These are phyloP conservation scores for Hymenoscyphus fructigenus DNA, from an alignment of 2,329 filamentous ascomycete genomes.

Conservation along the genomic window DNA sequence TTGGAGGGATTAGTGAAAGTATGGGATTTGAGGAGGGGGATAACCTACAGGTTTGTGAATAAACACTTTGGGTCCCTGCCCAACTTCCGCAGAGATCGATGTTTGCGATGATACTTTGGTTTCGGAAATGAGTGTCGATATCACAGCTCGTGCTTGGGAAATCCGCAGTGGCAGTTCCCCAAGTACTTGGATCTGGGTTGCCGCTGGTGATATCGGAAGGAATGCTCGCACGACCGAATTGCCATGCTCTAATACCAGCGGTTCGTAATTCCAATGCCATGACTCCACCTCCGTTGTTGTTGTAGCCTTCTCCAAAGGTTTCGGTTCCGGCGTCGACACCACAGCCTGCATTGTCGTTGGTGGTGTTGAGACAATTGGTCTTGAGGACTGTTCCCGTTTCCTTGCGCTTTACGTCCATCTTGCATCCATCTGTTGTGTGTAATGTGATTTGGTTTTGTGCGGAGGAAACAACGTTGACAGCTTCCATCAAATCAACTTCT, in stretches of 20 bases:
- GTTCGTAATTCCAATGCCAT: conserved; percentile 49
- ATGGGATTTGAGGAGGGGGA: neutral
- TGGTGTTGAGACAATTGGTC: conserved; percentile 44
- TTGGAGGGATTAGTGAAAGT: neutral
- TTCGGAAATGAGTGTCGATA: conserved; percentile 66
- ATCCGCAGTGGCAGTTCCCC: conserved; percentile 46
- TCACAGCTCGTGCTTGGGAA: conserved; percentile 61
- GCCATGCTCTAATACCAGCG: conserved; percentile 50
- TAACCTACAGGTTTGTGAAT: conserved; percentile 27
- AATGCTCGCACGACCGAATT: conserved; percentile 45
- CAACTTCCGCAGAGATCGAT: conserved; percentile 86
- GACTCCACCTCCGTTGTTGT: conserved; percentile 47
- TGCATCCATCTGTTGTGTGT: conserved; percentile 47
- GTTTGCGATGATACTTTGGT: conserved; percentile 77
- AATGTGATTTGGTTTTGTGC: conserved; percentile 46
- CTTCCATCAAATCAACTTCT: conserved; percentile 57
- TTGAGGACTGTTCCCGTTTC: conserved; percentile 32
- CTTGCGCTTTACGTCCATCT: conserved; percentile 30
- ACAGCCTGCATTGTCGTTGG: conserved; percentile 44
- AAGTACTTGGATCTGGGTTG: conserved; percentile 44
- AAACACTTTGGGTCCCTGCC: conserved; percentile 60
- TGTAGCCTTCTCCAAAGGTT: conserved; percentile 54
- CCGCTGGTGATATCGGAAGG: conserved; percentile 46
- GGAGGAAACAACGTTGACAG: conserved; percentile 44
- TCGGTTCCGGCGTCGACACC: conserved; percentile 43